Percentiles rank a stretch among this genome's conserved stretches.
Conservation (phyloP, 1,284 basidiomycete species). For the Ceratobasidium sp. region DNA sequence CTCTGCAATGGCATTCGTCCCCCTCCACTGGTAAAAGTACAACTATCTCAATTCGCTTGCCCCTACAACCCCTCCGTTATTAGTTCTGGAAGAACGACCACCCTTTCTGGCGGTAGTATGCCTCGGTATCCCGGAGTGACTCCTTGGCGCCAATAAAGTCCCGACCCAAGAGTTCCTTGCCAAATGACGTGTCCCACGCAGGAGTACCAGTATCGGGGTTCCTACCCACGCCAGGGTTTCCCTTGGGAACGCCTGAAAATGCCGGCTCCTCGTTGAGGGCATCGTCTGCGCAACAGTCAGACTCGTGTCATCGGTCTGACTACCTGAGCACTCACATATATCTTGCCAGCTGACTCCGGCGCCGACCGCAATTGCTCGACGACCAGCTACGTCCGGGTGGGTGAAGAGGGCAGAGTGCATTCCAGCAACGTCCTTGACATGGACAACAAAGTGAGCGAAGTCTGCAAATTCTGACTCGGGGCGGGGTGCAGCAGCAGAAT, state of each 20-base stretch:
- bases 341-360: conserved; percentile 12
- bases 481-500: background rate
- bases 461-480: background rate
- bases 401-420: conserved; percentile 4
- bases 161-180: background rate
- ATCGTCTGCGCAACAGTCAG: background rate
- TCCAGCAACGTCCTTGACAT: conserved; percentile 6
- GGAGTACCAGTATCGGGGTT: background rate
- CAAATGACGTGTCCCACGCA: background rate
- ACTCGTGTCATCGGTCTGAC: too few species aligned
- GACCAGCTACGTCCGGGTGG: conserved; percentile 1
- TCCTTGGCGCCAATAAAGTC: conserved; percentile 8
- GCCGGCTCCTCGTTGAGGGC: background rate
- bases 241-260: background rate
- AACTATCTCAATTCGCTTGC: too few species aligned
- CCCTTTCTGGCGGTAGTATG: background rate
- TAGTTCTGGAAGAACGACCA: conserved; percentile 15
- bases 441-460: background rate
- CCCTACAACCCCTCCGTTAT: too few species aligned
- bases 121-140: background rate
- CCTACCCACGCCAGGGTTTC: background rate
- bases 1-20: too few species aligned
- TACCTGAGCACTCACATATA: conserved; percentile 24
- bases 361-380: background rate
- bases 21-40: too few species aligned